Percentiles rank a stretch among this genome's conserved stretches.
These are phyloP conservation scores for Trichosporon ovoides DNA, from an alignment of 1,284 basidiomycete species.

Conservation along the genomic window DNA sequence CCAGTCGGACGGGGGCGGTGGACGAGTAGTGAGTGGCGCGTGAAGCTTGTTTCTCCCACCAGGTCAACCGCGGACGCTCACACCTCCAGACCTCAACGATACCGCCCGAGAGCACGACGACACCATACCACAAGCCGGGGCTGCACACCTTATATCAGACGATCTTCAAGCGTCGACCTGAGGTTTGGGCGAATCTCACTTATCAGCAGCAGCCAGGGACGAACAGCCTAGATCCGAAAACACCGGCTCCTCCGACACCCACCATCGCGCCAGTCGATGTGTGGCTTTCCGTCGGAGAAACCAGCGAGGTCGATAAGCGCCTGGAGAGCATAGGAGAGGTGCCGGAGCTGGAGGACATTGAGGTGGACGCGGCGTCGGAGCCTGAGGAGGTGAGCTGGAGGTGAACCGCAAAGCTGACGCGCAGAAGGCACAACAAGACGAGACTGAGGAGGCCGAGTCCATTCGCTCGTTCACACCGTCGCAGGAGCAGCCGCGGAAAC, in stretches of 20 bases:
- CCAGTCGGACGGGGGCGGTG: neutral
- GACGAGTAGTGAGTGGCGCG: neutral
- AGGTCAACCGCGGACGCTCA: too few species aligned
- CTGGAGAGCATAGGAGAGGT: neutral
- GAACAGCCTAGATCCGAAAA: neutral
- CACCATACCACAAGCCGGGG: neutral
- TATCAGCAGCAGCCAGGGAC: neutral
- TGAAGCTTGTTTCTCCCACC: too few species aligned
- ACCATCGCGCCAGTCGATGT: neutral
- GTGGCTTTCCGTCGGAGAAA: neutral
- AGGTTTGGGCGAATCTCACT: neutral
- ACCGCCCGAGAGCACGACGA: neutral
- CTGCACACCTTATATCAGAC: neutral
- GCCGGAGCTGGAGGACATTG: neutral
- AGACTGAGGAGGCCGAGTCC: neutral
- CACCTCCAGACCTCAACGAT: neutral
- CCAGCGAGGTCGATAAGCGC: neutral
- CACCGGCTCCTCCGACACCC: neutral
- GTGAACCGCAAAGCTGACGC: too few species aligned
- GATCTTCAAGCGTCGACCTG: neutral
- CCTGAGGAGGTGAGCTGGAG: neutral
- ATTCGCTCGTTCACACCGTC: neutral
- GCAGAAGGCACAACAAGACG: neutral
- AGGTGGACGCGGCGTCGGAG: neutral
- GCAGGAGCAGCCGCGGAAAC: neutral